Conservation (phyloP, 139 green algal genomes). For the Chlamydomonas eustigma region DNA sequence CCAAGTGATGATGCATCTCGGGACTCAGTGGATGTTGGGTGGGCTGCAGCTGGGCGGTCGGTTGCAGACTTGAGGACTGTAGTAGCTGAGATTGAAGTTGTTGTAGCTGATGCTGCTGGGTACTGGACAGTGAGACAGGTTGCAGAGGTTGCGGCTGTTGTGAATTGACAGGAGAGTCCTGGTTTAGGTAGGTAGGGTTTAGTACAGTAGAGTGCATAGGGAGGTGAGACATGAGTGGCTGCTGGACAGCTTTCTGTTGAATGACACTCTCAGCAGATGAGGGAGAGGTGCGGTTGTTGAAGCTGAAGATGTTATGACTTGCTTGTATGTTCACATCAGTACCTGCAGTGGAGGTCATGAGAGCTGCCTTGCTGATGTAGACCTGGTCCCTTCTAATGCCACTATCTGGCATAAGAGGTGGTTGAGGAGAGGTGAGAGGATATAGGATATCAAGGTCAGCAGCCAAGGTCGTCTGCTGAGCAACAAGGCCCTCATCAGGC, state of each 20-base stretch:
- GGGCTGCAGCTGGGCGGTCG: not conserved
- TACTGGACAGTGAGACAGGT: not conserved
- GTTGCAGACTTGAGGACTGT: not conserved
- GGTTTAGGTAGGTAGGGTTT: too few species aligned
- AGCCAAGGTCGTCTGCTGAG: too few species aligned
- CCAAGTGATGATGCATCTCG: not conserved
- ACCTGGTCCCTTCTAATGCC: too few species aligned
- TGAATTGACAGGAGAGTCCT: not conserved
- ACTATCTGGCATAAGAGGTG: too few species aligned
- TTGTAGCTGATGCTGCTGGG: not conserved
- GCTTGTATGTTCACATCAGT: too few species aligned
- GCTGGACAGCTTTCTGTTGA: not conserved
- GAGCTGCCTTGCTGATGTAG: too few species aligned
- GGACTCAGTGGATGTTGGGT: not conserved
- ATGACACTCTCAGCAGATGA: not conserved
- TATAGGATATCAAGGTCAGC: too few species aligned
- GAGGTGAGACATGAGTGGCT: not conserved
- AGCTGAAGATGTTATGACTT: too few species aligned
- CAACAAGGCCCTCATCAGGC: too few species aligned
- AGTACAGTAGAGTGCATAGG: not conserved
- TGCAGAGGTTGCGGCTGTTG: not conserved
- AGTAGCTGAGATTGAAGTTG: not conserved
- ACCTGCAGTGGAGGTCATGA: too few species aligned
- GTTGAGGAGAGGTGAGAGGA: too few species aligned
- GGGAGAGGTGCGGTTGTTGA: too few species aligned